Evolutionary conservation across 805 yeast species (phyloP).

Genomic region (Babjeviella inositovora): DNA sequence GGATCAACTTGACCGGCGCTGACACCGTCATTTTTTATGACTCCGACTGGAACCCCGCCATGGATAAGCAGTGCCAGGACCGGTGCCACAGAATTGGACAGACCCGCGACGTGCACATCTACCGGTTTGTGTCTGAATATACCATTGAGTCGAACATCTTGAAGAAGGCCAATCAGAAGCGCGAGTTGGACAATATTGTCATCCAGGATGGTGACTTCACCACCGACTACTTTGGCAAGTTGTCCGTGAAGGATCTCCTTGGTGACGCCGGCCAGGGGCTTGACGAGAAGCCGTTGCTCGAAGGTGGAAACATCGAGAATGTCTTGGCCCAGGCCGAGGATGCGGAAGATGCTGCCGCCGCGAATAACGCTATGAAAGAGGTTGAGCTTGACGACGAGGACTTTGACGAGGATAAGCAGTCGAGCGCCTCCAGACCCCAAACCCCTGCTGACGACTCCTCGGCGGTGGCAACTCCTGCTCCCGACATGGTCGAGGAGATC

Average conservation of each 20-base stretch:
- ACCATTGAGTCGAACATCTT: slow-evolving; percentile 93
- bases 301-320: slow-evolving; percentile 27
- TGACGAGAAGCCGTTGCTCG: slow-evolving; percentile 8
- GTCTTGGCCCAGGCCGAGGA: slow-evolving; percentile 89
- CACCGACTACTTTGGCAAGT: slow-evolving; percentile 83
- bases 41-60: slow-evolving; percentile 98
- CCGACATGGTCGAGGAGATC: slow-evolving; percentile 13
- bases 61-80: slow-evolving; percentile 99
- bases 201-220: slow-evolving; percentile 98
- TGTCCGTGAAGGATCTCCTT: slow-evolving; percentile 73
- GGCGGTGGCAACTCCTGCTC: not conserved
- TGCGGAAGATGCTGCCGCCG: slow-evolving; percentile 82
- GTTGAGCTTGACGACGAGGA: slow-evolving; percentile 76
- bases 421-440: slow-evolving; percentile 7
- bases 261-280: slow-evolving; percentile 35
- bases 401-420: slow-evolving; percentile 35
- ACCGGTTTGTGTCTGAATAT: slow-evolving; percentile 88
- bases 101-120: slow-evolving; percentile 93
- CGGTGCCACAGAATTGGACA: slow-evolving; percentile 99
- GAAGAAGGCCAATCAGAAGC: slow-evolving; percentile 86
- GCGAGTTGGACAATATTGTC: slow-evolving; percentile 85
- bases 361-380: slow-evolving; percentile 76
- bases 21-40: slow-evolving; percentile 97
- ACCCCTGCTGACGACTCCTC: slow-evolving; percentile 9
- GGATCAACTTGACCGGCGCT: slow-evolving; percentile 95